phyloP scores from a whole-genome alignment of 2,329 filamentous ascomycete genomes.

The Hyphodiscus sp. region DNA sequence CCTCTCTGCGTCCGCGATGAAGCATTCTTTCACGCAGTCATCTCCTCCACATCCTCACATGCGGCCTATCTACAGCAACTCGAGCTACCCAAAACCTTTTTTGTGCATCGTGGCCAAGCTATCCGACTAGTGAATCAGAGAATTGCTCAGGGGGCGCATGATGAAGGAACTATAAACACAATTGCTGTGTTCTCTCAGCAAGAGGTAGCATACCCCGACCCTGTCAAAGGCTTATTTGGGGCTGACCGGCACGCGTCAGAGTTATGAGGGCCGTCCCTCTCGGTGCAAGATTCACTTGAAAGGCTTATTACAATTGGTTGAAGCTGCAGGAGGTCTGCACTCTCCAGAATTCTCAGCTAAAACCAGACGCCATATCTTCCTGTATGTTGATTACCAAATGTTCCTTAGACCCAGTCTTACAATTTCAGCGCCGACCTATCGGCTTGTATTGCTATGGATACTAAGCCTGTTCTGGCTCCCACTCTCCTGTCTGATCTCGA shows the following conservation, averaged over 20 bases:
- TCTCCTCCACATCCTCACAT: slow-evolving; percentile 17
- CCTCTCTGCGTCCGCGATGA: slow-evolving; percentile 17
- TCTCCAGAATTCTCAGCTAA: slow-evolving; percentile 7
- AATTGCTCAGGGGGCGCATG: slow-evolving; percentile 10
- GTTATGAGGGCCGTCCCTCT: slow-evolving; percentile 11
- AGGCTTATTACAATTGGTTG: slow-evolving; percentile 12
- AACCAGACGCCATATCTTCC: slow-evolving; percentile 13
- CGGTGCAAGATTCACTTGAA: slow-evolving; percentile 13
- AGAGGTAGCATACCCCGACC: slow-evolving; percentile 10
- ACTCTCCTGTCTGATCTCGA: slow-evolving; percentile 9
- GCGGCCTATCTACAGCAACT: slow-evolving; percentile 13
- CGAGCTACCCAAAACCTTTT: slow-evolving; percentile 12
- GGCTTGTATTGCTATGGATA: slow-evolving; percentile 10
- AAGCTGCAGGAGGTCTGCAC: slow-evolving; percentile 12
- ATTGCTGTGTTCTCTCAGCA: slow-evolving; percentile 18
- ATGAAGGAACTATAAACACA: slow-evolving; percentile 21
- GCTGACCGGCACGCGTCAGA: not conserved
- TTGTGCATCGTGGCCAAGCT: slow-evolving; percentile 15
- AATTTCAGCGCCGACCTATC: slow-evolving; percentile 13
- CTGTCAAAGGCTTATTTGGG: not conserved
- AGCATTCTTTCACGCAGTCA: slow-evolving; percentile 20
- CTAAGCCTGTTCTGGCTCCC: slow-evolving; percentile 9
- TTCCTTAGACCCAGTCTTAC: not conserved
- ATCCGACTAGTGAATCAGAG: slow-evolving; percentile 17
- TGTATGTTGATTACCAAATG: slow-evolving; percentile 5